A percentile compares a stretch with the other conserved stretches of the same genome.
Conservation (phyloP, 495 filamentous ascomycete genomes). For the Neurospora sp. region DNA sequence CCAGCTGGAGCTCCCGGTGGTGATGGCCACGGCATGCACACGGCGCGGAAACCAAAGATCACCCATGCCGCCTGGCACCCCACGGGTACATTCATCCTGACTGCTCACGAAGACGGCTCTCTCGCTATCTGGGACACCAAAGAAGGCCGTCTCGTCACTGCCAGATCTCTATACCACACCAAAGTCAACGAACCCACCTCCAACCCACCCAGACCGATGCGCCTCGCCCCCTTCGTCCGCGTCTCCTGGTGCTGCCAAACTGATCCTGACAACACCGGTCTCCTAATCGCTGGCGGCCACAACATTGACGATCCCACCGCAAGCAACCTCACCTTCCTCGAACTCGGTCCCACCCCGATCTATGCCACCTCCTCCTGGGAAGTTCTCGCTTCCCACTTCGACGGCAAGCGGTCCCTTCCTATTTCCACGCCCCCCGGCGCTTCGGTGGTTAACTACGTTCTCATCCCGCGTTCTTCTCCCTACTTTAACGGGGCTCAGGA, state of each 20-base stretch:
- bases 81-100: constrained; percentile 82
- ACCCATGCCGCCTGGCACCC: constrained; percentile 88
- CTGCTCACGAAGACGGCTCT: constrained; percentile 79
- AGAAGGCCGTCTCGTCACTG: constrained; percentile 78
- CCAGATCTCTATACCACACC: constrained; percentile 63
- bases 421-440: constrained; percentile 72
- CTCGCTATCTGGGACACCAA: constrained; percentile 91
- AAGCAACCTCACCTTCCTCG: constrained; percentile 77
- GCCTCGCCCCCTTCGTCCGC: constrained; percentile 53
- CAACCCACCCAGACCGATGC: constrained; percentile 27
- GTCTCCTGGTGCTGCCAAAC: constrained; percentile 75
- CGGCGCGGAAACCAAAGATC: constrained; percentile 59
- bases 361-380: constrained; percentile 90
- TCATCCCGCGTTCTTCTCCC: constrained; percentile 71
- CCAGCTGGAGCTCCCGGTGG: constrained; percentile 83
- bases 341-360: constrained; percentile 78
- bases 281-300: constrained; percentile 77
- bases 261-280: constrained; percentile 84
- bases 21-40: constrained; percentile 35
- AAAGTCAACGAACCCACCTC: constrained; percentile 51
- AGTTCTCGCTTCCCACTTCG: constrained; percentile 64
- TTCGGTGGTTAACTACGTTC: constrained; percentile 67
- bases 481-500: constrained; percentile 84
- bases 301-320: constrained; percentile 44
- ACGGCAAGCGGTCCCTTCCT: constrained; percentile 56